Evolutionary conservation across 352 stramenopile genomes (phyloP), one percentile per base, ranked within the genome.

Genomic region (Pythium scleroteichum): DNA sequence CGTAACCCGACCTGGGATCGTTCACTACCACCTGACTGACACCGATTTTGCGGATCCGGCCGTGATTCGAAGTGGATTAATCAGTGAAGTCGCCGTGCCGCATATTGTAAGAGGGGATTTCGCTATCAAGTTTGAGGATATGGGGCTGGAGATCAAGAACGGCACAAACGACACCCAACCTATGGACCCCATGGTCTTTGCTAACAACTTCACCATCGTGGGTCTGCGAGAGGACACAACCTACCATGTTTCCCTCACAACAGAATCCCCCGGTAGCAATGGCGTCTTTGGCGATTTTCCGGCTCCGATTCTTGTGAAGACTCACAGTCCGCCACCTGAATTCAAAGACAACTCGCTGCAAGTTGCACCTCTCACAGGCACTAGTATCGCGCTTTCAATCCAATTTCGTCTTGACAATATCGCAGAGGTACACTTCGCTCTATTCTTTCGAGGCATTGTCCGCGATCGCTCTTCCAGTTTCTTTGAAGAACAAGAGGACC

Each of bases 171-270:
- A 92, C 33, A 87, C 75, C 1, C 66, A 73, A 4, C 75, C 79
- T 0, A 82, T 85, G 26, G 71, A 90, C 4, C 82, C 82, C 7
- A 35, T 75, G 3, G 69, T 88, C 33, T 94, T 84, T 23, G 63
- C 78, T 3, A 73, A 64, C 35, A 90, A 92, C 53, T 54, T 74
- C n/a, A 89, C 76, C 0, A 51, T 92, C 20, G 23, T 35, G 0
- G 60, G 62, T 4, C 68, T 94, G 9, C 69, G 64, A 19, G 62
- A 71, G 4, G 79, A 66, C 2, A 77, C 64, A 13, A 90, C 75
- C 4, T 94, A 94, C 49, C 82, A 92, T 38, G 65, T 90, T 17
- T 94, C 82, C 7, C 71, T 94, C 14, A 89, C 82, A 7, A 91
- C 85, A 0, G 83, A 94, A 61, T 92, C 82, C 0, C 62, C 68